phyloP scores from a whole-genome alignment of 768 basidiomycete species.

The Filobasidium floriforme region DNA sequence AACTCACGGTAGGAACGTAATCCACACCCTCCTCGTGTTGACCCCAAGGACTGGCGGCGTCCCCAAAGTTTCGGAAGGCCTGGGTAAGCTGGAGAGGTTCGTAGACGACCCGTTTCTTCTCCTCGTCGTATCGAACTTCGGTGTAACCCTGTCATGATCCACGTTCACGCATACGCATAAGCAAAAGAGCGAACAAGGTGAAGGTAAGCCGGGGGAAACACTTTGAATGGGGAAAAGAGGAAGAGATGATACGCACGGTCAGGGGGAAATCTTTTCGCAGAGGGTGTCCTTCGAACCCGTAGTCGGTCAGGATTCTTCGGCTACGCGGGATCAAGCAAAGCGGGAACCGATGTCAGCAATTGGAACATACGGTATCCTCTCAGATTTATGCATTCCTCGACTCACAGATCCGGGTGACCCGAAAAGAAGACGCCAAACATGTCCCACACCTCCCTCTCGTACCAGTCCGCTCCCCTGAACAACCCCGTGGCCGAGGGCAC shows the following conservation, averaged over 20 bases:
- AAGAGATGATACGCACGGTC: constrained; percentile 55
- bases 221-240: neutral
- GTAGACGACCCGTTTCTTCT: constrained; percentile 92
- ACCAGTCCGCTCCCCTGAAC: constrained; percentile 95
- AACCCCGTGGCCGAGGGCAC: constrained; percentile 73
- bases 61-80: constrained; percentile 97
- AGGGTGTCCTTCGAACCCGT: constrained; percentile 97
- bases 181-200: neutral
- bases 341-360: too few species aligned
- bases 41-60: constrained; percentile 81
- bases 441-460: constrained; percentile 97
- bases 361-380: too few species aligned
- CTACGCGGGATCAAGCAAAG: neutral
- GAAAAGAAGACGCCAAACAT: constrained; percentile 94
- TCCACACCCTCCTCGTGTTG: constrained; percentile 68
- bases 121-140: constrained; percentile 95
- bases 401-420: constrained; percentile 90
- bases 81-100: constrained; percentile 96
- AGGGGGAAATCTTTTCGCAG: constrained; percentile 96
- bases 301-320: constrained; percentile 95
- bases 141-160: constrained; percentile 99
- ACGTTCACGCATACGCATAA: neutral
- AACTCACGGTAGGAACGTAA: constrained; percentile 53
- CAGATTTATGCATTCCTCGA: constrained; percentile 24
- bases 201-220: neutral